phyloP scores from a whole-genome alignment of 495 filamentous ascomycete genomes.

The Lasiosphaeria miniovina region DNA sequence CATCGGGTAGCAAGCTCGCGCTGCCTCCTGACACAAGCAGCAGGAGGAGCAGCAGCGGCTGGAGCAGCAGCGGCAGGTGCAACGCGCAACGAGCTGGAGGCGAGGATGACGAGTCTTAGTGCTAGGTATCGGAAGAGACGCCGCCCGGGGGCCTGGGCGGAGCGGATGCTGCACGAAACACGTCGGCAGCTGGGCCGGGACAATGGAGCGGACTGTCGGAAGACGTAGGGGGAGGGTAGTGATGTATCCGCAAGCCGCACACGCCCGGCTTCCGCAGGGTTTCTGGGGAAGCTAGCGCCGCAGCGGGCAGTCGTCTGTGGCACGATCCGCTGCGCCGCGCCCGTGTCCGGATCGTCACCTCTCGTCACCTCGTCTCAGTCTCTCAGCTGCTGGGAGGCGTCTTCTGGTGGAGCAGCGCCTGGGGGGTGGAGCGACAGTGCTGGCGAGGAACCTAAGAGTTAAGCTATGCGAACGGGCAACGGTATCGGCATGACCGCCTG shows the following conservation, averaged over 20 bases:
- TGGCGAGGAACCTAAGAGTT: neutral
- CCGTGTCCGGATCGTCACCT: constrained; percentile 15
- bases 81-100: constrained; percentile 20
- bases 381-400: neutral
- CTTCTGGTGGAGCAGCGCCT: neutral
- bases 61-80: constrained; percentile 18
- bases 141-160: constrained; percentile 21
- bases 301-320: constrained; percentile 22
- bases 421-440: neutral
- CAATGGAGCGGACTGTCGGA: constrained; percentile 26
- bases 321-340: constrained; percentile 33
- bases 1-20: constrained; percentile 28
- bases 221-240: constrained; percentile 17
- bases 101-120: constrained; percentile 10
- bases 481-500: neutral
- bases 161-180: constrained; percentile 36
- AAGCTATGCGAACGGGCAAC: too few relatives aligned
- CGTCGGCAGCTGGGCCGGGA: constrained; percentile 31
- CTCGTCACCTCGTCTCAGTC: neutral
- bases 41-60: constrained; percentile 17
- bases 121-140: constrained; percentile 26
- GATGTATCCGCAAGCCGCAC: neutral
- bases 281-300: constrained; percentile 14
- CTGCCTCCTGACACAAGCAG: constrained; percentile 10
- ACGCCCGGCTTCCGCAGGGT: constrained; percentile 20